Evolutionary conservation across 176 grass and related monocot genomes (phyloP).

Genomic region (Chrysopogon serrulatus): DNA sequence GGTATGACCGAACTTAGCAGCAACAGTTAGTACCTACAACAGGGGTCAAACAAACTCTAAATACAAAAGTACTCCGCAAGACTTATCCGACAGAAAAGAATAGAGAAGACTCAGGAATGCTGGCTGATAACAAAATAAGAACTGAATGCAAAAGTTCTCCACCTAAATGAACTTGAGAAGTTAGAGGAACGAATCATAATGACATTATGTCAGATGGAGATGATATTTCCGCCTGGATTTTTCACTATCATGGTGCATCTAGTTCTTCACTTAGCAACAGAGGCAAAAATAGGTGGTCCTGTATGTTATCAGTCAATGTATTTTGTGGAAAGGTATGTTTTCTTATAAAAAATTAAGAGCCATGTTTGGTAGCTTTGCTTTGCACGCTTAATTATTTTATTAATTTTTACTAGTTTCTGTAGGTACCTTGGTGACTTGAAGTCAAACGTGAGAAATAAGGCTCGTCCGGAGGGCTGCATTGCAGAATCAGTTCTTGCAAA

Average conservation of each 20-base stretch:
- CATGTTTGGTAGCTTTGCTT: background rate
- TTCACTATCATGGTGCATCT: background rate
- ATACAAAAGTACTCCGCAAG: no score
- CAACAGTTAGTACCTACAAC: no score
- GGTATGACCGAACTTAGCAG: no score
- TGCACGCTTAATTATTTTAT: background rate
- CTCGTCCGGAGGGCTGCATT: background rate
- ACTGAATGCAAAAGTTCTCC: background rate
- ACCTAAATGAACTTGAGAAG: background rate
- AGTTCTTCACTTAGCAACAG: background rate
- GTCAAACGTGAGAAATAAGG: background rate
- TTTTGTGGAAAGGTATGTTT: background rate
- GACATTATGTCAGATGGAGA: background rate
- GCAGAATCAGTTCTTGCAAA: background rate
- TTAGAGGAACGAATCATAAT: background rate
- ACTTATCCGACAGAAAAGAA: no score
- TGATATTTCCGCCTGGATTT: background rate
- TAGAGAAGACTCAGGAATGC: no score
- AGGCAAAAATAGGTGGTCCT: background rate
- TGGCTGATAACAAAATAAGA: no score
- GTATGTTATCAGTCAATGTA: background rate
- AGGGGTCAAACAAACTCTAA: no score
- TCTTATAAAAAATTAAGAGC: no score
- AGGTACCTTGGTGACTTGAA: background rate
- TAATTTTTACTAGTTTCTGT: background rate